Base-by-base conservation (phyloP, 306 rosid species). In the Corylus americana region DNA sequence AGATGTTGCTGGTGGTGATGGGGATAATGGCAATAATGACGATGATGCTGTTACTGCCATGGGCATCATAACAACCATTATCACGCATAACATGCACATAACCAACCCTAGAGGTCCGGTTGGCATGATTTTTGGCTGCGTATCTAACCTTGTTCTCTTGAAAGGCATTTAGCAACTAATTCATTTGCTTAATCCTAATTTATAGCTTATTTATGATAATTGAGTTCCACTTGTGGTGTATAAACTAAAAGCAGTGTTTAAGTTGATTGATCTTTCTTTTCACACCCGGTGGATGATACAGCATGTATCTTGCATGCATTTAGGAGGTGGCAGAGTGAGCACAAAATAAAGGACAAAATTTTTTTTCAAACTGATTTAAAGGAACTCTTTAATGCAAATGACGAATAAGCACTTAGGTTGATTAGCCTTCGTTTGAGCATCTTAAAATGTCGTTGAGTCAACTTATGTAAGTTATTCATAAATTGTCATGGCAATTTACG, bases 241-340 rank as follows among this genome's bases (percentile, higher is more conserved):
- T 58, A 25, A 39, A 35, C 48, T 29, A 22, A 66, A 44, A 57
- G 14, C 17, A 47, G 79, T 29, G 82, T 55, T 86, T 18, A 35
- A 57, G 63, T 53, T 63, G 69, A 82, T n/a, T 44, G 8, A 14
- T 71, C 18, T 20, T 47, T 77, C 55, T 47, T 58, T 27, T 82
- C 90, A 86, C 77, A 82, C 88, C 22, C 1, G 9, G 47, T 70
- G 78, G 25, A 80, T 88, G 91, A 74, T 80, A 44, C 39, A 73
- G 54, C 94, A 87, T 85, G 91, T 70, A 78, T 78, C 71, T 78
- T 88, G 83, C 87, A 74, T 88, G 88, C 70, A 12, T 39, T 39
- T 39, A 0, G 7, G 45, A 42, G 45, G 45, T 8, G 8, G 45
- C 1, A 42, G 8, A 4, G 44, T 39, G 44, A 39, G 44, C 44